These are phyloP conservation scores for Takakia lepidozioides DNA, from an alignment of 225 moss, liverwort and hornwort species.

Conservation along the genomic window DNA sequence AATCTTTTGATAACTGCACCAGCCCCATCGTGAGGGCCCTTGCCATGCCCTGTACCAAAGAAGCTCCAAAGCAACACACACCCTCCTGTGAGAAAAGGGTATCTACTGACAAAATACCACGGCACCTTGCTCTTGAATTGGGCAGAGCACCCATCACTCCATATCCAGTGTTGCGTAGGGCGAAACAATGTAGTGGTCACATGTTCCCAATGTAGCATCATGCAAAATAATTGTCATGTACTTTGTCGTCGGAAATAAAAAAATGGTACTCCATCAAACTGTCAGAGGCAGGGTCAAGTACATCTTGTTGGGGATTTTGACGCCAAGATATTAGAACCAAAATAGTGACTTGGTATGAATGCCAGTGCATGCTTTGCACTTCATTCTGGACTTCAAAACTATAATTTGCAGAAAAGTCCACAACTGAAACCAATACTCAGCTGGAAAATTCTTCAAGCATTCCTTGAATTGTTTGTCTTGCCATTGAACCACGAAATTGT, in stretches of 20 bases:
- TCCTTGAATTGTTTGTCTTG: background rate
- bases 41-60: too few relatives aligned
- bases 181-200: background rate
- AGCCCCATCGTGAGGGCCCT: too few relatives aligned
- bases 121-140: too few relatives aligned
- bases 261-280: slow-evolving; percentile 1
- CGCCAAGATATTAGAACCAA: background rate
- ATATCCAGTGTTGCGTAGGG: too few relatives aligned
- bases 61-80: too few relatives aligned
- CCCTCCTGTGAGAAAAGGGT: too few relatives aligned
- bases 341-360: background rate
- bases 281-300: too few relatives aligned
- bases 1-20: too few relatives aligned
- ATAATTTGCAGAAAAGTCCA: slow-evolving; percentile 2
- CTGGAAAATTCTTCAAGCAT: background rate
- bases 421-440: background rate
- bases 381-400: background rate
- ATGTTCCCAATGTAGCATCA: background rate
- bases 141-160: too few relatives aligned
- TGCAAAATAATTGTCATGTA: background rate
- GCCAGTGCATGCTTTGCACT: slow-evolving; percentile 2
- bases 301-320: too few relatives aligned
- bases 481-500: background rate
- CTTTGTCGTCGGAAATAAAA: background rate
- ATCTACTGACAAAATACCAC: too few relatives aligned